Evolutionary conservation across 225 moss, liverwort and hornwort species (phyloP).

Genomic region (Physcomitrium patens): DNA sequence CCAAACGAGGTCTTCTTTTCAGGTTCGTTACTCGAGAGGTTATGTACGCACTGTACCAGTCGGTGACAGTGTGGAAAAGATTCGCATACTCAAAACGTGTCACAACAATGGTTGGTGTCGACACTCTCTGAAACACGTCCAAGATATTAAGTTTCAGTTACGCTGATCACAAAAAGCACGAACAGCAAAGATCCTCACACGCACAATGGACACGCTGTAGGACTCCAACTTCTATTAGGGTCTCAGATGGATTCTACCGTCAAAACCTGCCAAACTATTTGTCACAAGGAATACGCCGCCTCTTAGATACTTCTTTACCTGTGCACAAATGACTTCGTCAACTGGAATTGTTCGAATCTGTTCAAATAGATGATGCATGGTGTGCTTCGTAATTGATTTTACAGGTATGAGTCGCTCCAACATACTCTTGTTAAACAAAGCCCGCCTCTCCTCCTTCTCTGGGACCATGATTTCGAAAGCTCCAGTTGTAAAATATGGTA

Average conservation of each 20-base stretch:
- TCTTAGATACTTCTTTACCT: constrained; percentile 39
- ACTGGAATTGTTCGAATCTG: constrained; percentile 63
- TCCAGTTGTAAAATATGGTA: constrained; percentile 74
- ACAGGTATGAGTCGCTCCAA: constrained; percentile 66
- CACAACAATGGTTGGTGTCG: constrained; percentile 71
- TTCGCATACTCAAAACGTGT: constrained; percentile 99
- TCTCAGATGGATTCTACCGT: background rate
- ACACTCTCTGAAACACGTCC: constrained; percentile 69
- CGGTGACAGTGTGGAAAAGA: constrained; percentile 90
- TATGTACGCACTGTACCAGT: constrained; percentile 96
- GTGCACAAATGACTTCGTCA: constrained; percentile 63
- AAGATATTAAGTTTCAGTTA: background rate
- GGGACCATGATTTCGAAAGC: constrained; percentile 78
- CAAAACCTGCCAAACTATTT: background rate
- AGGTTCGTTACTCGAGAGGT: constrained; percentile 78
- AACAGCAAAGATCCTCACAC: constrained; percentile 2
- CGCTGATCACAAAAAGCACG: background rate
- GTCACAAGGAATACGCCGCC: constrained; percentile 4
- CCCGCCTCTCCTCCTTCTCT: constrained; percentile 45
- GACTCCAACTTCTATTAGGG: background rate
- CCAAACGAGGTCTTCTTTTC: constrained; percentile 65
- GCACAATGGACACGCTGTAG: constrained; percentile 13
- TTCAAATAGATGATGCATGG: constrained; percentile 72
- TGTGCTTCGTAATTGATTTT: constrained; percentile 56
- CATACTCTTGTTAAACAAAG: constrained; percentile 57